Evolutionary conservation across 306 rosid genomes (phyloP).

Genomic region (Abrus precatorius): DNA sequence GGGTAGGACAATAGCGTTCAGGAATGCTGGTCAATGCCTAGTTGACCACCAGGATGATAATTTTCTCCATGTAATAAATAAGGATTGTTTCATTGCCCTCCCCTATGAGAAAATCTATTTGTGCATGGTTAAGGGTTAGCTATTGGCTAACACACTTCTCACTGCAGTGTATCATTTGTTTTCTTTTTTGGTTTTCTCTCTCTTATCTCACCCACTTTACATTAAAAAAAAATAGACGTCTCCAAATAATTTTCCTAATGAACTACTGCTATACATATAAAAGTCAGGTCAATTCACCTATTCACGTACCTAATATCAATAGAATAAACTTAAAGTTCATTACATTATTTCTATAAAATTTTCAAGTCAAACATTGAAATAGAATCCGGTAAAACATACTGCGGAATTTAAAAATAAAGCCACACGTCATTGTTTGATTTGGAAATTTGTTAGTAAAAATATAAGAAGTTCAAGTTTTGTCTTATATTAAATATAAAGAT

Average conservation of each 20-base stretch:
- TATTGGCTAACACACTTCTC: slow-evolving; percentile 62
- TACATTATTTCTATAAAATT: background rate
- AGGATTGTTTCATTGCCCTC: slow-evolving; percentile 19
- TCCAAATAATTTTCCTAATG: too few species aligned
- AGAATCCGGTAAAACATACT: background rate
- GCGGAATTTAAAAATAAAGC: background rate
- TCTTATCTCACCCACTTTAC: too few species aligned
- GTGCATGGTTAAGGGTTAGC: slow-evolving; percentile 58
- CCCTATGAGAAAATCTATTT: background rate
- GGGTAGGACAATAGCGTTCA: background rate
- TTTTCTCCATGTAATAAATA: slow-evolving; percentile 37
- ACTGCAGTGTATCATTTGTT: slow-evolving; percentile 17
- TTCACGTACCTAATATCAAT: background rate
- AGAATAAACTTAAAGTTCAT: background rate
- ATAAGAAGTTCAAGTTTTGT: background rate
- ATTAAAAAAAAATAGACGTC: too few species aligned
- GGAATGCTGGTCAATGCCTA: slow-evolving; percentile 40
- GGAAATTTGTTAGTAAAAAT: background rate
- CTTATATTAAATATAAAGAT: background rate
- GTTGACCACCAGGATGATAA: slow-evolving; percentile 30
- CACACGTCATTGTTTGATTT: background rate
- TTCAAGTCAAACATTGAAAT: background rate
- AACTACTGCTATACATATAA: background rate
- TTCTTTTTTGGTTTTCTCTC: background rate
- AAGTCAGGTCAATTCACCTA: background rate